Evolutionary conservation across 768 basidiomycete species (phyloP), one percentile per base, ranked within the genome.

Genomic region (Pulveroboletus sp.): DNA sequence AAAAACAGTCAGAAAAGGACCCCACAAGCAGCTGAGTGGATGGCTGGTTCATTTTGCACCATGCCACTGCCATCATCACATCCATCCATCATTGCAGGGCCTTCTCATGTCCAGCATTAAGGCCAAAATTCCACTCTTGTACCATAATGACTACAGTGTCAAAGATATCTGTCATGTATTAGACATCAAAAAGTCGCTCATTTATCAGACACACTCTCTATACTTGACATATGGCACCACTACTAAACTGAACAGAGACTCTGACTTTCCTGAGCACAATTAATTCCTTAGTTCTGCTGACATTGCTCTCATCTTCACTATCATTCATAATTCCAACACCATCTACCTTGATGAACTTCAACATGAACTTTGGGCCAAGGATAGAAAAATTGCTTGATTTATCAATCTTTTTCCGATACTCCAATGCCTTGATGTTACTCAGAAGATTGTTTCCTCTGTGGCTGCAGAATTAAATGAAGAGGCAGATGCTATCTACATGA

Each of bases 401-500:
- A 11, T 27, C 3, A 55, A 31, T 1, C 2, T 55, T 2, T 3
- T 14, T 5, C 11, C 6, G 6, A 23, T 46, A 7, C 32, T 55
- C 4, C 27, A 41, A 10, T 6, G 17, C 13, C 49, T 50, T 22
- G 31, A 16, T 1, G 2, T 50, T 5, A 54, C 20, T 24, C n/a
- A 9, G 14, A 54, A 54, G 7, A 1, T 13, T 4, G 29, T 52
- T 23, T 54, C 57, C n/a, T n/a, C 19, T 6, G 1, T 1, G 27
- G 51, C 53, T 1, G 22, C 14, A 11, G 53, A 64, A 45, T 13
- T 24, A 23, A 60, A 56, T 41, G 53, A 63, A 6, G 3, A 20
- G 10, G 2, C 17, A 14, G 1, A 43, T 1, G 44, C 47, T 3
- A 34, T 43, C 0, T 58, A 53, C 27, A 60, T 55, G 47, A 60